Percentiles rank a stretch among this genome's conserved stretches.
Conservation (phyloP, 2,329 filamentous ascomycete genomes). For the Arthrobotrys sinensis region DNA sequence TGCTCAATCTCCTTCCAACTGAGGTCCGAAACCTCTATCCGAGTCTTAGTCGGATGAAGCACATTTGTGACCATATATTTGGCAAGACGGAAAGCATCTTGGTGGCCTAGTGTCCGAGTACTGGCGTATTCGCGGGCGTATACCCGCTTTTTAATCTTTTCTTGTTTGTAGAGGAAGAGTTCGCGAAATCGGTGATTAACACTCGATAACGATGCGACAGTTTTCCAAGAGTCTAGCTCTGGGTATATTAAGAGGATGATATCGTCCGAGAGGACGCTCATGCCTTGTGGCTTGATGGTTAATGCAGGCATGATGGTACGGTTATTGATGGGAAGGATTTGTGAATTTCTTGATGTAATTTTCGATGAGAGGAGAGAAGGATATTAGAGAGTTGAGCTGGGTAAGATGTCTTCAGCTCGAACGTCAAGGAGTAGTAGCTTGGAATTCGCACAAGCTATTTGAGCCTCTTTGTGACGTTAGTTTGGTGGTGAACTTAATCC, state of each 20-base stretch:
- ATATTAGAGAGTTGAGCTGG: constrained; percentile 35
- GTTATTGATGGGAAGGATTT: constrained; percentile 14
- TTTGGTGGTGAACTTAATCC: constrained; percentile 4
- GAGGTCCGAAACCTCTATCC: constrained; percentile 41
- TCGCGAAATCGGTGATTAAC: constrained; percentile 57
- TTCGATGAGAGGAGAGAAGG: constrained; percentile 5
- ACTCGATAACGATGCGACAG: constrained; percentile 57
- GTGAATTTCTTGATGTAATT: constrained; percentile 7
- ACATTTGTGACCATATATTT: constrained; percentile 58
- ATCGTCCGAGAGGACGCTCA: constrained; percentile 54
- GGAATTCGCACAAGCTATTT: constrained; percentile 60
- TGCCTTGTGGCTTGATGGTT: constrained; percentile 26
- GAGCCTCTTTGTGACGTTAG: constrained; percentile 4
- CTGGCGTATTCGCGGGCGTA: constrained; percentile 47
- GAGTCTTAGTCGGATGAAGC: constrained; percentile 35
- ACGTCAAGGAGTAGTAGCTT: constrained; percentile 17
- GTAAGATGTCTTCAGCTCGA: constrained; percentile 46
- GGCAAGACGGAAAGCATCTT: constrained; percentile 54
- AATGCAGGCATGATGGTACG: constrained; percentile 31
- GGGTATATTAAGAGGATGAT: constrained; percentile 55
- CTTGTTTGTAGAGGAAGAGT: constrained; percentile 46
- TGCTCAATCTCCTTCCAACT: constrained; percentile 55
- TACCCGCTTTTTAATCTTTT: constrained; percentile 57
- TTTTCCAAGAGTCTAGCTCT: constrained; percentile 57
- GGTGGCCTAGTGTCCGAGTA: constrained; percentile 43